Evolutionary conservation across 2,329 filamentous ascomycete genomes (phyloP), one percentile per base, ranked within the genome.

Genomic region (Endoconidiophora laricicola): DNA sequence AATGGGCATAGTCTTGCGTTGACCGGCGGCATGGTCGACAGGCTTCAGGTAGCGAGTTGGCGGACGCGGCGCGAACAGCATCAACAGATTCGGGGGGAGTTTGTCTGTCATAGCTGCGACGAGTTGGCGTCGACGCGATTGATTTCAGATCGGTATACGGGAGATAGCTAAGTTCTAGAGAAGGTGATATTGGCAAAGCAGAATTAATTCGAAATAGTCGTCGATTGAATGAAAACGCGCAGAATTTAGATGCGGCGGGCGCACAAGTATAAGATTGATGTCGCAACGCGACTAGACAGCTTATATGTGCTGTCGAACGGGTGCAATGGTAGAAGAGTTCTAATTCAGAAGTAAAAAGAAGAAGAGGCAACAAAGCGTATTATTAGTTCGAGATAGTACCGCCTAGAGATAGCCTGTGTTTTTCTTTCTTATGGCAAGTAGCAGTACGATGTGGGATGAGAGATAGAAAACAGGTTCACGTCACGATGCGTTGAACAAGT

Each of bases 61-160:
- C 58, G 91, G 91, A 54, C 91, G 85, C 62, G 91, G 86, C 67
- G 90, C 85, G 70, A 98, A 98, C 58, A 96, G 85, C 66, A 85
- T 84, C 59, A 96, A 75, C 53, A 96, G 76, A 63, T 94, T 90
- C 50, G 84, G 86, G 52, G 91, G 90, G 18, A 98, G 82, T 68
- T 93, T 91, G 73, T 95, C 90, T 46, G 91, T 96, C 91, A 96
- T 98, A 55, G 58, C 70, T 12, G 46, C 22, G 33, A 23, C 22
- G 22, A 4, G 6, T 7, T 29, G 10, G 26, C 26, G 26, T 2
- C 26, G 26, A 29, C 26, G 41, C 41, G 22, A 24, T 24, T 23
- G 9, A 16, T 18, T 18, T 18, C 9, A 14, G 9, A 9, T 14
- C 22, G 12, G 6, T 29, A 29, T 29, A 1, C 7, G 7, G 24